Evolutionary conservation across 495 filamentous ascomycete species (phyloP).

Genomic region (Penicillium samsonianum): DNA sequence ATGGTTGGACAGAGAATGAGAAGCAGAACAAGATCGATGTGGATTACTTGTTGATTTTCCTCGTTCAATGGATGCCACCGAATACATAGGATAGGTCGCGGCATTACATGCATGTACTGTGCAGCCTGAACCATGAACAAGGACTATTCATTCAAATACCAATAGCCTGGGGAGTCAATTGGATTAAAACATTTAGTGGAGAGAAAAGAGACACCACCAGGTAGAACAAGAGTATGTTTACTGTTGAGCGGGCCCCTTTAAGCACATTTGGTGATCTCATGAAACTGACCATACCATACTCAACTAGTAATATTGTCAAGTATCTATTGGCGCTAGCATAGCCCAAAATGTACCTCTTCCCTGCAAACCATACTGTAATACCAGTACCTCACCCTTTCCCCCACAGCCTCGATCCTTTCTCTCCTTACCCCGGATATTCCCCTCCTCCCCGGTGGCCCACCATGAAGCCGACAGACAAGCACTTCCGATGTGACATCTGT

Average conservation of each 20-base stretch:
- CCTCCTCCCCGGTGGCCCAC: slow-evolving; percentile 44
- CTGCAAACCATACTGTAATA: not conserved
- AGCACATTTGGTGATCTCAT: too few species aligned
- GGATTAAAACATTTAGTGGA: too few species aligned
- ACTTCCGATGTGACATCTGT: slow-evolving; percentile 49
- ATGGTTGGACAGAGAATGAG: slow-evolving; percentile 47
- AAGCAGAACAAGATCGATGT: slow-evolving; percentile 34
- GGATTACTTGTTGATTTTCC: slow-evolving; percentile 19
- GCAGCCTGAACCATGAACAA: too few species aligned
- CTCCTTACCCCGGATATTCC: slow-evolving; percentile 29
- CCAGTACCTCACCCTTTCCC: slow-evolving; percentile 8
- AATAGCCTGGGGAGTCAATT: too few species aligned
- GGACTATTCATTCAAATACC: too few species aligned
- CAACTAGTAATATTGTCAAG: not conserved
- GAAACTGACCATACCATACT: slow-evolving; percentile 7
- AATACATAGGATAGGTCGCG: too few species aligned
- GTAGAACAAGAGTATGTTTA: too few species aligned
- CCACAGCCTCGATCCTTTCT: slow-evolving; percentile 15
- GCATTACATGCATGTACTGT: too few species aligned
- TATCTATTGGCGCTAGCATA: not conserved
- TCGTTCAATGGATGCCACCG: too few species aligned
- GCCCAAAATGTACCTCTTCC: not conserved
- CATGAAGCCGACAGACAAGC: slow-evolving; percentile 47
- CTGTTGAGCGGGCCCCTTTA: too few species aligned
- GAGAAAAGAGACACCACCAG: too few species aligned